Evolutionary conservation across 176 grass and related monocot species (phyloP).

Genomic region (Eleusine coracana): DNA sequence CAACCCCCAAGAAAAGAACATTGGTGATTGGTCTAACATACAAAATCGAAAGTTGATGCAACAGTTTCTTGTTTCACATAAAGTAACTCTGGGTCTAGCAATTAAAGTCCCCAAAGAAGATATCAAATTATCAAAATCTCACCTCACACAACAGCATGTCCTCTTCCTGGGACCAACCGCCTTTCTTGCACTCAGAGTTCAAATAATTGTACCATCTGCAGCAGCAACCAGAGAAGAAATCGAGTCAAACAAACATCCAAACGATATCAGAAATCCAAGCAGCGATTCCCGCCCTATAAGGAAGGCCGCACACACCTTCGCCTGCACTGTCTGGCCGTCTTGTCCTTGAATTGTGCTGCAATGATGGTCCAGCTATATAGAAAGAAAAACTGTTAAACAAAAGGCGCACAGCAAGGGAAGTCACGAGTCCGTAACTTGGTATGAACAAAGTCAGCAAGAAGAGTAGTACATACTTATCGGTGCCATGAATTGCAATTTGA

Average conservation of each 20-base stretch:
- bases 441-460: conserved; percentile 8
- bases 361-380: conserved; percentile 82
- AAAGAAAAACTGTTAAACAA: conserved; percentile 11
- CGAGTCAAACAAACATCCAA: not conserved
- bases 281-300: not conserved
- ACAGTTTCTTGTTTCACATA: conserved; percentile 5
- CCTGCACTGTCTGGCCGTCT: conserved; percentile 90
- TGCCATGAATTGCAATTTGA: conserved; percentile 82
- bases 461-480: conserved; percentile 62
- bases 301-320: conserved; percentile 61
- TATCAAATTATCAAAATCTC: conserved; percentile 49
- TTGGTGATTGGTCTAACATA: not conserved
- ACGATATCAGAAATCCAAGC: conserved; percentile 1
- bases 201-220: conserved; percentile 92
- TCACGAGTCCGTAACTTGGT: not conserved
- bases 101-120: conserved; percentile 17
- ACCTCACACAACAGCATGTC: conserved; percentile 94
- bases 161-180: conserved; percentile 91
- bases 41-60: not conserved
- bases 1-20: not conserved
- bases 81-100: conserved; percentile 17
- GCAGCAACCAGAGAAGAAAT: conserved; percentile 16
- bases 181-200: conserved; percentile 99
- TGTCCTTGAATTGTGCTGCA: conserved; percentile 88
- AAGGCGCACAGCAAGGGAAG: not conserved